Percentiles rank a stretch among this genome's conserved stretches.
phyloP scores from a whole-genome alignment of 805 yeast species.

The Ogataea minuta region DNA sequence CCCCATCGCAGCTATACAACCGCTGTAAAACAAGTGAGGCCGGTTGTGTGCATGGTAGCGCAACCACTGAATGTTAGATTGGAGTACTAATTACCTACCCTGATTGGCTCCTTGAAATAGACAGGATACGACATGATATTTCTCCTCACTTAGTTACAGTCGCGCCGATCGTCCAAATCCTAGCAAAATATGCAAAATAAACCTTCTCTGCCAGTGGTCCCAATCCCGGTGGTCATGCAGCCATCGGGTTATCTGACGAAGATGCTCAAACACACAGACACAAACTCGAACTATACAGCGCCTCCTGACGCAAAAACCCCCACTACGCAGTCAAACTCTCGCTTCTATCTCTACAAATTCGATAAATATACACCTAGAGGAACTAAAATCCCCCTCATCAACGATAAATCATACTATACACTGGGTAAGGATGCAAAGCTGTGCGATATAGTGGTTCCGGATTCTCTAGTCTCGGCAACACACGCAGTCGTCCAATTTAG shows the following conservation, averaged over 20 bases:
- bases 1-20: conserved; percentile 62
- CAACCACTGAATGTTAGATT: conserved; percentile 49
- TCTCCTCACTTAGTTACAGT: conserved; percentile 9
- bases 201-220: conserved; percentile 6
- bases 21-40: conserved; percentile 71
- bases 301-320: conserved; percentile 24
- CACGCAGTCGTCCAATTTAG: conserved; percentile 34
- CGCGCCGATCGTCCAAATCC: conserved; percentile 6
- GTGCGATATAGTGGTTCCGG: conserved; percentile 23
- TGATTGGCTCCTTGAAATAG: conserved; percentile 59
- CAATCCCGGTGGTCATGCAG: conserved; percentile 22
- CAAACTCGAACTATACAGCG: conserved; percentile 10
- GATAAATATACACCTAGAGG: conserved; percentile 14
- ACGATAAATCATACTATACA: conserved; percentile 25
- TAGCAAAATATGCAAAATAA: background rate
- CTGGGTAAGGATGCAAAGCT: conserved; percentile 26
- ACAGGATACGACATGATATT: conserved; percentile 42
- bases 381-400: conserved; percentile 19
- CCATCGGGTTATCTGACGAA: conserved; percentile 20
- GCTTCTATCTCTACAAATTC: conserved; percentile 20
- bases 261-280: conserved; percentile 2
- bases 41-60: conserved; percentile 74
- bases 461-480: conserved; percentile 23
- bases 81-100: conserved; percentile 42
- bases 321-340: conserved; percentile 9